These are phyloP conservation scores for Inga laurina DNA, from an alignment of 306 rosid species.

Conservation along the genomic window DNA sequence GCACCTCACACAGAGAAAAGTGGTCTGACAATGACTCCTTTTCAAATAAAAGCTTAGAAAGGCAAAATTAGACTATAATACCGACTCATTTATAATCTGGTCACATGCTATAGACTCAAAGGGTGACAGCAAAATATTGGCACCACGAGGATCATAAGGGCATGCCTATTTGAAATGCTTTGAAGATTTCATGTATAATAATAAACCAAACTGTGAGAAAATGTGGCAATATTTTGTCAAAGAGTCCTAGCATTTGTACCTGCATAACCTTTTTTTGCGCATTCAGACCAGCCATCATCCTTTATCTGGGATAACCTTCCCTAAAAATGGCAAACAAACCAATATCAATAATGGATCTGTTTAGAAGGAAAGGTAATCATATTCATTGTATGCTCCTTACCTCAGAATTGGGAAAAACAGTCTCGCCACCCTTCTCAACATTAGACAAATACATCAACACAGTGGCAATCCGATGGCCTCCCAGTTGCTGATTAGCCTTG, in stretches of 20 bases:
- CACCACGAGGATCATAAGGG: background rate
- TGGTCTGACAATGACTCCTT: background rate
- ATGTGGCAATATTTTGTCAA: background rate
- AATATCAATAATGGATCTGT: background rate
- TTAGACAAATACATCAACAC: conserved; percentile 91
- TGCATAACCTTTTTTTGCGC: conserved; percentile 82
- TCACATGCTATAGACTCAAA: background rate
- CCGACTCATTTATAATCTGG: background rate
- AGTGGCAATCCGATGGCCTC: conserved; percentile 95
- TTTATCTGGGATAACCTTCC: conserved; percentile 45
- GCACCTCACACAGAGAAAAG: background rate
- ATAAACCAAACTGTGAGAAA: background rate
- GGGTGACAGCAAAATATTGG: background rate
- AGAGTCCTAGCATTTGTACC: conserved; percentile 49
- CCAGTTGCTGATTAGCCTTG: conserved; percentile 69
- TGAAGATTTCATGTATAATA: background rate
- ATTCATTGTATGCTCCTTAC: conserved; percentile 42
- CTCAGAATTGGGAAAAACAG: conserved; percentile 77
- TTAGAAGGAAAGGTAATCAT: conserved; percentile 16
- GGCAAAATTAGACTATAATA: background rate
- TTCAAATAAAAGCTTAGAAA: background rate
- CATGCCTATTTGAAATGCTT: conserved; percentile 25
- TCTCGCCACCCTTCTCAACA: conserved; percentile 92
- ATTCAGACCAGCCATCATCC: conserved; percentile 64
- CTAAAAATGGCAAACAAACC: conserved; percentile 45